Percentiles rank a stretch among this genome's conserved stretches.
Evolutionary conservation across 148 eudicot genomes (phyloP).

Genomic region (Bassia scoparia): DNA sequence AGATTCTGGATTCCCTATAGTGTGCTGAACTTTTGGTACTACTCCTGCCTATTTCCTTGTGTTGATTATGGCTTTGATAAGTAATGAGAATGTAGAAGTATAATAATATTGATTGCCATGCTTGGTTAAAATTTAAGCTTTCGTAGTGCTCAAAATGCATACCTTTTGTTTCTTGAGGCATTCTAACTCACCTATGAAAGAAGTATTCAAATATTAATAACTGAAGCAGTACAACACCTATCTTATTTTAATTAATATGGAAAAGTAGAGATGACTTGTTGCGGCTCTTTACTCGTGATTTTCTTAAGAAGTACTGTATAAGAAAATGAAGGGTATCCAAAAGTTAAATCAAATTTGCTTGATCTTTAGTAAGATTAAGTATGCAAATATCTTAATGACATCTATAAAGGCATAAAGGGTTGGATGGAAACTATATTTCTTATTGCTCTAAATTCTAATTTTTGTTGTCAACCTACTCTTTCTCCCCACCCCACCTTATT

Average conservation of each 20-base stretch:
- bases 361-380: neutral
- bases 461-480: neutral
- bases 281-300: neutral
- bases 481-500: neutral
- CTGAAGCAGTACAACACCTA: too few relatives aligned
- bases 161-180: too few relatives aligned
- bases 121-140: neutral
- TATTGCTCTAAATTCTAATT: too few relatives aligned
- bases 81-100: neutral
- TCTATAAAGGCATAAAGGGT: neutral
- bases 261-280: too few relatives aligned
- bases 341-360: neutral
- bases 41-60: constrained; percentile 23
- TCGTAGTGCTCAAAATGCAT: neutral
- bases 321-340: neutral
- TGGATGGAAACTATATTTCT: too few relatives aligned
- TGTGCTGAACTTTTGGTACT: constrained; percentile 78
- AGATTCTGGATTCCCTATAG: constrained; percentile 96
- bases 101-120: neutral
- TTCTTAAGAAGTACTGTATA: neutral
- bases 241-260: neutral
- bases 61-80: neutral
- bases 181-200: too few relatives aligned
- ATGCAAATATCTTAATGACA: neutral
- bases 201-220: too few relatives aligned